Conservation (phyloP, 1,284 basidiomycete genomes). For the Trametes hirsuta region DNA sequence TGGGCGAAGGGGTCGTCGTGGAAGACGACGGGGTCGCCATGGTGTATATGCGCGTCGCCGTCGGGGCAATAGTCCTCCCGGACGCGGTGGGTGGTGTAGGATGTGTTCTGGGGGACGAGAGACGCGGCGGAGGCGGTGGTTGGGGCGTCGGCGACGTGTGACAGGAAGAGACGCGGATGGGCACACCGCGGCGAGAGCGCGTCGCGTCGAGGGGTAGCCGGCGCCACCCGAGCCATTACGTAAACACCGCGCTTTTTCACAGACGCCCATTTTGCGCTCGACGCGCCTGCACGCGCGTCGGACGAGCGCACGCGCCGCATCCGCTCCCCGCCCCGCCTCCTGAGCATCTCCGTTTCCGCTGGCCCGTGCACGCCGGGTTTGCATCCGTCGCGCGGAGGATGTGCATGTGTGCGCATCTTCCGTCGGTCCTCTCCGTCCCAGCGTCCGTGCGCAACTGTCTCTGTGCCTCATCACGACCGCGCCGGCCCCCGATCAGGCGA, state of each 20-base stretch:
- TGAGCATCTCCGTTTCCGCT: neutral
- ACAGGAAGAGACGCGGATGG: conserved; percentile 28
- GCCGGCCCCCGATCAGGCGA: conserved; percentile 18
- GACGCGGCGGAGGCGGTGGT: conserved; percentile 23
- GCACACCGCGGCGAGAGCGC: conserved; percentile 28
- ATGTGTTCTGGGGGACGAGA: conserved; percentile 11
- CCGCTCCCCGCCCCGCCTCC: neutral
- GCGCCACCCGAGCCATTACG: conserved; percentile 24
- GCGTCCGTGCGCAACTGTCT: conserved; percentile 11
- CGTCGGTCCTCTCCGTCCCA: neutral
- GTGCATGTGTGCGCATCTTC: neutral
- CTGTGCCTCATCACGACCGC: conserved; percentile 14
- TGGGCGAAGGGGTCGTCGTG: conserved; percentile 76
- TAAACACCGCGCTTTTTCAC: conserved; percentile 24
- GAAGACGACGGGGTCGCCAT: conserved; percentile 81
- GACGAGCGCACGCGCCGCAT: neutral
- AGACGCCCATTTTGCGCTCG: conserved; percentile 20
- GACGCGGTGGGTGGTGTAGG: conserved; percentile 5
- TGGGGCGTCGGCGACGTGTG: conserved; percentile 29
- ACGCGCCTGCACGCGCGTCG: neutral
- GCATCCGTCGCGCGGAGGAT: neutral
- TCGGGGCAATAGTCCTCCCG: neutral
- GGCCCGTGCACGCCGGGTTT: neutral
- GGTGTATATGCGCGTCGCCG: conserved; percentile 21
- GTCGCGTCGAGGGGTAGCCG: conserved; percentile 29